phyloP scores from a whole-genome alignment of 352 stramenopile genomes.

The Phytopythium chamaehyphon region DNA sequence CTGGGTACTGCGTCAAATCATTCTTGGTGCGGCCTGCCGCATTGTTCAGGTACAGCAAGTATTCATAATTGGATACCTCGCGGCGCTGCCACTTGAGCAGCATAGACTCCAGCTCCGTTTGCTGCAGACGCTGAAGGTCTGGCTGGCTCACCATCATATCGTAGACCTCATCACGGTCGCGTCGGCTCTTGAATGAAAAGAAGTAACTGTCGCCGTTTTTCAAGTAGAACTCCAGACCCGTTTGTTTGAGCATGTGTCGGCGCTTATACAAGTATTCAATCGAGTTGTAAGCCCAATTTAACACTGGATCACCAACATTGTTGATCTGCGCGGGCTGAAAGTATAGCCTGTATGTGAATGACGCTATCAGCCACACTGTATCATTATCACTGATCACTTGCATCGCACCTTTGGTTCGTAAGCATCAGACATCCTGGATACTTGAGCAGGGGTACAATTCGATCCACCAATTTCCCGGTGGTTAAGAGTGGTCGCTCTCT shows the following conservation, averaged over 20 bases:
- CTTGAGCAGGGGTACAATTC: slow-evolving; percentile 89
- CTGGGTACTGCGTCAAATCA: slow-evolving; percentile 94
- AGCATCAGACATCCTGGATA: slow-evolving; percentile 91
- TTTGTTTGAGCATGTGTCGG: slow-evolving; percentile 89
- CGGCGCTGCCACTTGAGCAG: slow-evolving; percentile 76
- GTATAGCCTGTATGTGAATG: slow-evolving; percentile 34
- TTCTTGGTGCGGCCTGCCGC: slow-evolving; percentile 82
- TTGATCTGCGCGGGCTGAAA: slow-evolving; percentile 92
- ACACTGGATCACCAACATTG: slow-evolving; percentile 87
- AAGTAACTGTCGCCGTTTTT: slow-evolving; percentile 69
- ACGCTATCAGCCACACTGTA: not conserved
- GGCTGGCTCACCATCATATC: slow-evolving; percentile 80
- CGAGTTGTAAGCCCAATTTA: slow-evolving; percentile 77
- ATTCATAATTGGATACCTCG: slow-evolving; percentile 95
- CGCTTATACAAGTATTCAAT: slow-evolving; percentile 86
- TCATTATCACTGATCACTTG: not conserved
- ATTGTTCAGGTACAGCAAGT: slow-evolving; percentile 88
- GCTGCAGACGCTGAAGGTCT: slow-evolving; percentile 53
- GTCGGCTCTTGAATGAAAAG: slow-evolving; percentile 72
- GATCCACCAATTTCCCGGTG: slow-evolving; percentile 76
- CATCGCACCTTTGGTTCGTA: slow-evolving; percentile 61
- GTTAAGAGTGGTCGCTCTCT: slow-evolving; percentile 75
- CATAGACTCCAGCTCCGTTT: slow-evolving; percentile 72
- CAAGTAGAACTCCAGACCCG: slow-evolving; percentile 83
- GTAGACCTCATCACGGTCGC: slow-evolving; percentile 82